These are phyloP conservation scores for Aplosporella prunicola DNA, from an alignment of 2,329 filamentous ascomycete species.

Conservation along the genomic window DNA sequence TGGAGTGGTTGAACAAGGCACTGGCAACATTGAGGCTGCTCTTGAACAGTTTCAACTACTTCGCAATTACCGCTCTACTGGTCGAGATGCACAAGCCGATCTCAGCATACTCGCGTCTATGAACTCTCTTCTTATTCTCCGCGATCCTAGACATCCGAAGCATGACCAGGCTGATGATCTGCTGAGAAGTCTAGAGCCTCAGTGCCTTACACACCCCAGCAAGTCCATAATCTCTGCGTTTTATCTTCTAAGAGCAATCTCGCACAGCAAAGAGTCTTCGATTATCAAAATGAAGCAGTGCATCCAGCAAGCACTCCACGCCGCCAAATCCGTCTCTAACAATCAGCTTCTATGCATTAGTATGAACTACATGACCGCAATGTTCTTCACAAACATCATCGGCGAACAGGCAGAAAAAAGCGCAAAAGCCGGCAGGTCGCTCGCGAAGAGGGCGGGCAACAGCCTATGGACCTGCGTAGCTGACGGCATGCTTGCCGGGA, in stretches of 20 bases:
- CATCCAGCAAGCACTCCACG: constrained; percentile 62
- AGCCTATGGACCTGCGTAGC: constrained; percentile 51
- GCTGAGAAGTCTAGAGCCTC: constrained; percentile 55
- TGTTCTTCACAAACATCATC: constrained; percentile 73
- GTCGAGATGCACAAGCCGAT: constrained; percentile 26
- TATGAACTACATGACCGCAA: constrained; percentile 73
- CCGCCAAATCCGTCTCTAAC: constrained; percentile 61
- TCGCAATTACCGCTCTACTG: constrained; percentile 45
- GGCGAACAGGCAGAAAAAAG: constrained; percentile 50
- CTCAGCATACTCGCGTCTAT: constrained; percentile 39
- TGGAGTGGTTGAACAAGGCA: constrained; percentile 68
- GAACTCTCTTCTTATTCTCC: constrained; percentile 40
- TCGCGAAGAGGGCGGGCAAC: constrained; percentile 43
- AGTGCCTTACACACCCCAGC: constrained; percentile 62
- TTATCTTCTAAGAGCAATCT: constrained; percentile 57
- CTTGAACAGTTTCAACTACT: constrained; percentile 53
- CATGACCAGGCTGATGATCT: constrained; percentile 46
- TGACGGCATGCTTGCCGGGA: constrained; percentile 67
- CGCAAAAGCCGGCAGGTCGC: constrained; percentile 38
- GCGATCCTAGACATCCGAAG: constrained; percentile 23
- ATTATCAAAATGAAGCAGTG: constrained; percentile 71
- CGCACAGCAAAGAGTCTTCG: constrained; percentile 25
- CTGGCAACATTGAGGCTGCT: constrained; percentile 61
- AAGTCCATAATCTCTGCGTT: constrained; percentile 69
- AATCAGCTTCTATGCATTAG: constrained; percentile 73